These are phyloP conservation scores for Fusarium sulawesiense DNA, from an alignment of 2,329 filamentous ascomycete species.

Conservation along the genomic window DNA sequence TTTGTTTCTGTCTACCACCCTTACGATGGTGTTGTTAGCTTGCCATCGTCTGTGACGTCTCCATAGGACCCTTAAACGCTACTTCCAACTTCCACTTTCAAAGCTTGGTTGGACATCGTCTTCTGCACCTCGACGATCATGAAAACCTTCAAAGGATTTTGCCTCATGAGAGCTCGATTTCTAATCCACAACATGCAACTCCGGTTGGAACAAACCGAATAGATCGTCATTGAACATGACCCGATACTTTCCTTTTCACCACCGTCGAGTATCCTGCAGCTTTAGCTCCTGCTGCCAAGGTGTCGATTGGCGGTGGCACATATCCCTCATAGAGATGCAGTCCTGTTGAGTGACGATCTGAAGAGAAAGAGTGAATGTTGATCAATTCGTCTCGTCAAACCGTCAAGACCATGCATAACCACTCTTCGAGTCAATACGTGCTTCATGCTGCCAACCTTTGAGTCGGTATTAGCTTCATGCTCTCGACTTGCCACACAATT, in stretches of 20 bases:
- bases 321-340: not conserved
- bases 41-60: not conserved
- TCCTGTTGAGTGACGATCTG: too few species aligned
- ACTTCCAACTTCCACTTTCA: not conserved
- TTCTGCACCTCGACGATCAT: not conserved
- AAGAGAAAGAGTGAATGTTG: not conserved
- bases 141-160: not conserved
- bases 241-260: not conserved
- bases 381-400: not conserved
- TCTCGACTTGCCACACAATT: not conserved
- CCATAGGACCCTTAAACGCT: not conserved
- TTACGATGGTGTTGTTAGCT: accelerated
- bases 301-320: not conserved
- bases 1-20: not conserved
- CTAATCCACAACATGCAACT: not conserved
- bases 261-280: not conserved
- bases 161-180: not conserved
- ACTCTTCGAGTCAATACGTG: not conserved
- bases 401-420: not conserved
- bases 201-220: not conserved
- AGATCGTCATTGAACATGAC: not conserved
- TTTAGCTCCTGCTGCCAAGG: not conserved
- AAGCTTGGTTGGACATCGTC: not conserved
- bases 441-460: not conserved
- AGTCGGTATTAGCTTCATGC: not conserved